These are phyloP conservation scores for Sphaerulina populicola DNA, from an alignment of 2,329 filamentous ascomycete species.

Conservation along the genomic window DNA sequence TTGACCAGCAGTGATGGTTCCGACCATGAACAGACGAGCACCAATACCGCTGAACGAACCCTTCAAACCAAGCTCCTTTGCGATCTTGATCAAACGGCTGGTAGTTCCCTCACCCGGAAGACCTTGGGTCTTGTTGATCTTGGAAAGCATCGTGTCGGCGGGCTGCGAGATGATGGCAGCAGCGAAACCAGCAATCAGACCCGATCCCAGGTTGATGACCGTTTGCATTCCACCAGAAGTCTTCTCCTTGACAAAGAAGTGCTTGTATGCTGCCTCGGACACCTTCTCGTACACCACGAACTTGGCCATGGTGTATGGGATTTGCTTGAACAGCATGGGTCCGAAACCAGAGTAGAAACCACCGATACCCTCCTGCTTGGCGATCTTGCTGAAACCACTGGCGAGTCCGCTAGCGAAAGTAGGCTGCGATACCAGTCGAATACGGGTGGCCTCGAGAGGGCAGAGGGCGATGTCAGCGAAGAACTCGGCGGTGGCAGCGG, in stretches of 20 bases:
- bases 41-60: constrained; percentile 75
- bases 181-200: constrained; percentile 78
- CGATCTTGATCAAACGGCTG: constrained; percentile 78
- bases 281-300: constrained; percentile 92
- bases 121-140: constrained; percentile 94
- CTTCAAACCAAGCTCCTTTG: constrained; percentile 66
- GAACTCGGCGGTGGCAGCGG: constrained; percentile 53
- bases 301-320: constrained; percentile 92
- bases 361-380: constrained; percentile 70
- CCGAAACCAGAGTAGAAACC: constrained; percentile 91
- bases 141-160: constrained; percentile 86
- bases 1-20: constrained; percentile 68
- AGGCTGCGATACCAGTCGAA: constrained; percentile 82
- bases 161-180: constrained; percentile 81
- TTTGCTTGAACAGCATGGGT: constrained; percentile 78
- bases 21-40: constrained; percentile 68
- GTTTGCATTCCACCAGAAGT: constrained; percentile 65
- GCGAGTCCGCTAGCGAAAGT: constrained; percentile 74
- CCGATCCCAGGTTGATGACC: constrained; percentile 72
- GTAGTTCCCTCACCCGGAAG: constrained; percentile 75
- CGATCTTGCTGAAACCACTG: constrained; percentile 72
- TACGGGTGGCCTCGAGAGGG: constrained; percentile 87
- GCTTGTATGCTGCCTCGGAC: constrained; percentile 59
- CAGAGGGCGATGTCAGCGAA: constrained; percentile 69
- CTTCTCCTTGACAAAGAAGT: constrained; percentile 59